Conservation (phyloP, 1,284 basidiomycete genomes). For the Malassezia equina region DNA sequence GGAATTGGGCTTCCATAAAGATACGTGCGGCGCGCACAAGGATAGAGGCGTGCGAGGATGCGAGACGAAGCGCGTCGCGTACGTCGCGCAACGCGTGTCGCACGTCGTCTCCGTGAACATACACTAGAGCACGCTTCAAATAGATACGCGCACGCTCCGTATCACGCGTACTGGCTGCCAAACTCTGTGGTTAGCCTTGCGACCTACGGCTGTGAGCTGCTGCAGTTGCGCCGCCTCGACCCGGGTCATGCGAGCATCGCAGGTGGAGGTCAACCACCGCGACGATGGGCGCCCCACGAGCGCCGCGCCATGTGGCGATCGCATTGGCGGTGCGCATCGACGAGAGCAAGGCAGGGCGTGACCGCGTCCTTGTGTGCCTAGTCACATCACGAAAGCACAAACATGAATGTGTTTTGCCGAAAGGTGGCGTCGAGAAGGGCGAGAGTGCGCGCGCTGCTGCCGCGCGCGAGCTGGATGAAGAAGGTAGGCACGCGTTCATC, state of each 20-base stretch:
- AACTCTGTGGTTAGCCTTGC: neutral
- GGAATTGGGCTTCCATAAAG: neutral
- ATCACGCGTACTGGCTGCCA: neutral
- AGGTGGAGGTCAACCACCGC: neutral
- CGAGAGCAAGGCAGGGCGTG: neutral
- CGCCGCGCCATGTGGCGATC: constrained; percentile 10
- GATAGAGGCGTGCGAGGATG: neutral
- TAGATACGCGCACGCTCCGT: neutral
- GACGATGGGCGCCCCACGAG: neutral
- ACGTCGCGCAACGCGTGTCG: constrained; percentile 5
- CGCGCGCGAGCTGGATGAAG: constrained; percentile 37
- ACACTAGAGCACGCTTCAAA: neutral
- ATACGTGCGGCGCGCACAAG: constrained; percentile 1
- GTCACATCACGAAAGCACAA: constrained; percentile 40
- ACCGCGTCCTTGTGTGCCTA: constrained; percentile 20
- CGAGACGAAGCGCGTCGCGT: constrained; percentile 7
- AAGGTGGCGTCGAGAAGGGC: constrained; percentile 39
- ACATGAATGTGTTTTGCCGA: constrained; percentile 32
- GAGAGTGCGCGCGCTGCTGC: constrained; percentile 31
- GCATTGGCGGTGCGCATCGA: constrained; percentile 8
- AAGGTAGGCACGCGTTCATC: constrained; percentile 21
- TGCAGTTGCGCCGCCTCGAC: neutral
- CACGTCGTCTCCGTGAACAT: neutral
- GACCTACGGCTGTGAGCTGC: neutral
- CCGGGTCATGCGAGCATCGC: neutral